Conservation (phyloP, 2,329 filamentous ascomycete genomes). For the Diaporthe helianthi region DNA sequence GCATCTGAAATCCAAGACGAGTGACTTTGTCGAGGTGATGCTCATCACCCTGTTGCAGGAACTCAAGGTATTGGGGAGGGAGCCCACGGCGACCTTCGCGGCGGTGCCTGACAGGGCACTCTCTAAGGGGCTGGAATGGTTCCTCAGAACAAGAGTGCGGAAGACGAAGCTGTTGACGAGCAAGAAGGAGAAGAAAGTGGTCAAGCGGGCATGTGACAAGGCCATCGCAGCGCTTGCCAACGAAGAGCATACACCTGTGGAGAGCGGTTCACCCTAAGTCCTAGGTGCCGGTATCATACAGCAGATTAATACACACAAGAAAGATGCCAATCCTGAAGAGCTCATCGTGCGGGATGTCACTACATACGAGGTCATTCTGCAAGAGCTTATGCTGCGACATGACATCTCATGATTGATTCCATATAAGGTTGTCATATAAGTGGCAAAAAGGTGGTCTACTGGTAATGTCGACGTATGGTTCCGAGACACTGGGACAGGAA, state of each 20-base stretch:
- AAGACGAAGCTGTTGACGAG: constrained; percentile 64
- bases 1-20: constrained; percentile 78
- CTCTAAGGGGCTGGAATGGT: constrained; percentile 77
- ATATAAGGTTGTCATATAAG: too few relatives aligned
- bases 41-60: constrained; percentile 78
- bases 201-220: constrained; percentile 56
- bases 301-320: background rate
- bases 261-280: background rate
- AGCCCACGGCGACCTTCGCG: constrained; percentile 70
- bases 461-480: background rate
- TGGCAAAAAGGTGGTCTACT: background rate
- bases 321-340: too few relatives aligned
- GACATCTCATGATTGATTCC: too few relatives aligned
- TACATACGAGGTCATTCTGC: too few relatives aligned
- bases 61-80: constrained; percentile 44
- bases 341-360: too few relatives aligned
- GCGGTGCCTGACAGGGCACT: constrained; percentile 70
- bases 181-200: constrained; percentile 55
- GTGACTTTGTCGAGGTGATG: constrained; percentile 80
- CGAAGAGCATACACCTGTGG: constrained; percentile 29
- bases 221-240: constrained; percentile 48
- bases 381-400: background rate
- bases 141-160: constrained; percentile 76
- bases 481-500: background rate
- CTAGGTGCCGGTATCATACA: background rate